Evolutionary conservation across 495 filamentous ascomycete species (phyloP).

Genomic region (Stereocaulon alpinum): DNA sequence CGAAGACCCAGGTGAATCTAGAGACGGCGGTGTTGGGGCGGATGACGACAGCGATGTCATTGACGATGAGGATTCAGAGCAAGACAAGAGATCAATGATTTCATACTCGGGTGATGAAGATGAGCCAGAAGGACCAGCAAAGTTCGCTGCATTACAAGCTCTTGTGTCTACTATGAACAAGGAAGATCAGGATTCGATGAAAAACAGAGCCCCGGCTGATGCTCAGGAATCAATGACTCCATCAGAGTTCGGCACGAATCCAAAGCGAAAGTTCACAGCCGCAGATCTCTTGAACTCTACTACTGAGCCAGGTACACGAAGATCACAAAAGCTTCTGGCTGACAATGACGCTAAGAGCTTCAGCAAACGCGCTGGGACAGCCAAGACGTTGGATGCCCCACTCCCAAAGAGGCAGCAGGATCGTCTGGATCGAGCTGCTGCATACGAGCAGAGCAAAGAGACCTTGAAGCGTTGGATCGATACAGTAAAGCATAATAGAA

Average conservation of each 20-base stretch:
- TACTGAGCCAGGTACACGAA: slow-evolving; percentile 66
- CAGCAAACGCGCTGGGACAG: slow-evolving; percentile 39
- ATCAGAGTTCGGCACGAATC: slow-evolving; percentile 47
- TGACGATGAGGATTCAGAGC: slow-evolving; percentile 35
- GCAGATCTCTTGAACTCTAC: slow-evolving; percentile 65
- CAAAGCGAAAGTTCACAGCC: slow-evolving; percentile 65
- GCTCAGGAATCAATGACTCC: slow-evolving; percentile 43
- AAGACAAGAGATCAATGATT: slow-evolving; percentile 39
- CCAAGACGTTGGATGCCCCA: slow-evolving; percentile 72
- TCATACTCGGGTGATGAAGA: slow-evolving; percentile 52
- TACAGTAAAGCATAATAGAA: slow-evolving; percentile 85
- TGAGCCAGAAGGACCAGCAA: slow-evolving; percentile 44
- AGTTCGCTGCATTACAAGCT: slow-evolving; percentile 53
- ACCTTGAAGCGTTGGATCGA: slow-evolving; percentile 84
- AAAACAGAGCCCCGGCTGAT: slow-evolving; percentile 18
- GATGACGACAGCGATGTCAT: slow-evolving; percentile 39
- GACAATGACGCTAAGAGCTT: slow-evolving; percentile 41
- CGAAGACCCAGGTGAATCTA: slow-evolving; percentile 23
- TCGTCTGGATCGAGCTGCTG: slow-evolving; percentile 68
- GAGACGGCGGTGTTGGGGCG: slow-evolving; percentile 29
- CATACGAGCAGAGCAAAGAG: slow-evolving; percentile 85
- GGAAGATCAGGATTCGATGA: slow-evolving; percentile 22
- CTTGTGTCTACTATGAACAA: slow-evolving; percentile 59
- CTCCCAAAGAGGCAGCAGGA: slow-evolving; percentile 86
- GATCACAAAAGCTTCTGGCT: slow-evolving; percentile 54